phyloP scores from a whole-genome alignment of 2,329 filamentous ascomycete species.

The Nemania serpens region DNA sequence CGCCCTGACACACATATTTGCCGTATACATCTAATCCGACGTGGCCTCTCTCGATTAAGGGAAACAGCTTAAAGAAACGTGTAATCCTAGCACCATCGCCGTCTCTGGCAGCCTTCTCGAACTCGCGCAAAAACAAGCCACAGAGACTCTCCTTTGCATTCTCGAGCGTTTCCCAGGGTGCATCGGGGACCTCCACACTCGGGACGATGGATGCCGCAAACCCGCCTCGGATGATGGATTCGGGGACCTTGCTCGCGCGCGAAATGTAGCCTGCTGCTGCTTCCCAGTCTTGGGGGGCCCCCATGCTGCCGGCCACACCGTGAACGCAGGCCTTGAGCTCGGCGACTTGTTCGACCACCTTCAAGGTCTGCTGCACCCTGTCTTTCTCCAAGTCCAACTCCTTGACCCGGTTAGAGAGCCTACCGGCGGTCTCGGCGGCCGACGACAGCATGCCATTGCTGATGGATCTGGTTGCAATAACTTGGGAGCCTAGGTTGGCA shows the following conservation, averaged over 20 bases:
- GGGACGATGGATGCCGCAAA: conserved; percentile 94
- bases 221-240: conserved; percentile 76
- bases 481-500: conserved; percentile 85
- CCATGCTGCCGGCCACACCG: conserved; percentile 94
- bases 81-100: conserved; percentile 90
- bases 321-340: conserved; percentile 97
- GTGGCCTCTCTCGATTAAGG: conserved; percentile 85
- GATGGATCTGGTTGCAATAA: conserved; percentile 79
- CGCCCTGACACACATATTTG: conserved; percentile 92
- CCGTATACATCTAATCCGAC: conserved; percentile 95
- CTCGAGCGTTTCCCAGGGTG: conserved; percentile 84
- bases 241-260: conserved; percentile 79
- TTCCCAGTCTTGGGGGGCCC: conserved; percentile 97
- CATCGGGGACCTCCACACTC: conserved; percentile 92
- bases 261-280: conserved; percentile 89
- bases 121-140: conserved; percentile 88
- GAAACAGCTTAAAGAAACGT: conserved; percentile 97
- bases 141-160: conserved; percentile 88
- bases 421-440: conserved; percentile 81
- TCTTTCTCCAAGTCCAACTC: conserved; percentile 88
- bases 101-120: conserved; percentile 86
- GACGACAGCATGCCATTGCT: conserved; percentile 89
- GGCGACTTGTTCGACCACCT: conserved; percentile 92
- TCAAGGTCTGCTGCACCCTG: conserved; percentile 85
- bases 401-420: conserved; percentile 85